These are phyloP conservation scores for Xylaria multiplex DNA, from an alignment of 2,329 filamentous ascomycete species.

Conservation along the genomic window DNA sequence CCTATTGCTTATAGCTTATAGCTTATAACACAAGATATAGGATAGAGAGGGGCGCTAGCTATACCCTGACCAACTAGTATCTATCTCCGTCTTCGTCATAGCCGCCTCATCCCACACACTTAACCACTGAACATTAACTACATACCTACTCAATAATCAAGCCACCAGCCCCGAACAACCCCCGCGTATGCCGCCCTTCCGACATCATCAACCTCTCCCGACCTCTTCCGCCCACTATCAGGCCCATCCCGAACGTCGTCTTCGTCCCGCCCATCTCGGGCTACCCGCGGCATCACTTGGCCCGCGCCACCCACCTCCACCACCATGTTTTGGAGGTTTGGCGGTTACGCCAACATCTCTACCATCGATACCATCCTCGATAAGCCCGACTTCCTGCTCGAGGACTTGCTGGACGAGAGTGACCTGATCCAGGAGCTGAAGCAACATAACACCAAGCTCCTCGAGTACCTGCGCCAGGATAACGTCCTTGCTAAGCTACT, in stretches of 20 bases:
- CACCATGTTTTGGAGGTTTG: conserved; percentile 99
- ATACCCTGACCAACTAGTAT: neutral
- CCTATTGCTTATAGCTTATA: neutral
- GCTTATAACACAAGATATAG: conserved; percentile 1
- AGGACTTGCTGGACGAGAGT: conserved; percentile 94
- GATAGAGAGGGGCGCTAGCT: conserved; percentile 10
- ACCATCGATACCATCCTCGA: conserved; percentile 97
- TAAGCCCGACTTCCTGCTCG: conserved; percentile 93
- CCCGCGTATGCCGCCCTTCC: conserved; percentile 32
- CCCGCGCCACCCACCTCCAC: conserved; percentile 41
- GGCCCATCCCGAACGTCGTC: neutral
- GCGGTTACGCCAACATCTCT: conserved; percentile 97
- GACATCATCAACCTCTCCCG: conserved; percentile 17
- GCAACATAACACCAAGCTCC: conserved; percentile 96
- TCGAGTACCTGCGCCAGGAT: conserved; percentile 93
- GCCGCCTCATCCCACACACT: neutral
- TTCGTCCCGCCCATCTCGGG: neutral
- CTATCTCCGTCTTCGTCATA: neutral
- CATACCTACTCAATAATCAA: neutral
- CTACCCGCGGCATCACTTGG: conserved; percentile 37
- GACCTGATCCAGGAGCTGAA: conserved; percentile 98
- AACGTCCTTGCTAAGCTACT: conserved; percentile 85
- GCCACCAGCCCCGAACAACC: neutral
- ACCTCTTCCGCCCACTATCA: conserved; percentile 2
- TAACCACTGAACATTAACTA: neutral